phyloP scores from a whole-genome alignment of 1,139 yeast genomes.

The Blastobotrys capitulatus region DNA sequence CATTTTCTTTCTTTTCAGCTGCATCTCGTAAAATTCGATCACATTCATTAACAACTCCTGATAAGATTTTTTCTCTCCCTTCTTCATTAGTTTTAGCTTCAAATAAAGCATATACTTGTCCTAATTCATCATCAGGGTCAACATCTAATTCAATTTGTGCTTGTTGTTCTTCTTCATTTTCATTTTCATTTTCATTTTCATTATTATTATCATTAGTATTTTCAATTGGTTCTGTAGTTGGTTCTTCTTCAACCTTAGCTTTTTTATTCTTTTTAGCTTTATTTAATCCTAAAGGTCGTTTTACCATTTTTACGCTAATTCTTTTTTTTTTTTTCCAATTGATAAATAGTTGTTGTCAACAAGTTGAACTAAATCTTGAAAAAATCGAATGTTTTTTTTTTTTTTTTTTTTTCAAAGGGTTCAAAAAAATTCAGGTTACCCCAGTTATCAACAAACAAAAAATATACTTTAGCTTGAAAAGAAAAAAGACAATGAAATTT shows the following conservation, averaged over 20 bases:
- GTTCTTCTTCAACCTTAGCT: conserved; percentile 17
- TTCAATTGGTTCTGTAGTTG: no score
- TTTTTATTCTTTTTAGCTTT: conserved; percentile 42
- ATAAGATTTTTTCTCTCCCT: conserved; percentile 39
- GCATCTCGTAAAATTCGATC: conserved; percentile 62
- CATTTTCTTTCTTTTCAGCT: conserved; percentile 19
- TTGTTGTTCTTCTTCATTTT: conserved; percentile 31
- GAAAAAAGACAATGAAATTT: no score
- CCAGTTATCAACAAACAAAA: no score
- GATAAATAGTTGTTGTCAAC: neutral
- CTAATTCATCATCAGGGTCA: conserved; percentile 71
- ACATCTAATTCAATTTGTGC: conserved; percentile 67
- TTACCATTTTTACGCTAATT: conserved; percentile 35
- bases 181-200: conserved; percentile 16
- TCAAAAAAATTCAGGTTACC: no score
- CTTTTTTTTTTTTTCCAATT: neutral
- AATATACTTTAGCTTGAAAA: no score
- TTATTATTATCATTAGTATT: conserved; percentile 50
- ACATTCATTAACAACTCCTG: conserved; percentile 89
- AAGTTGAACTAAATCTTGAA: conserved; percentile 2
- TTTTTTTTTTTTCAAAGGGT: conserved; percentile 2
- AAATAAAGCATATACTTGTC: conserved; percentile 64
- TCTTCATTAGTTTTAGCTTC: conserved; percentile 35
- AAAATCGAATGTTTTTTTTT: neutral
- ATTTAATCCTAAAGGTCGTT: conserved; percentile 81